These are phyloP conservation scores for Herpetomonas samuelpessoai DNA, from an alignment of 208 protist species.

Conservation along the genomic window DNA sequence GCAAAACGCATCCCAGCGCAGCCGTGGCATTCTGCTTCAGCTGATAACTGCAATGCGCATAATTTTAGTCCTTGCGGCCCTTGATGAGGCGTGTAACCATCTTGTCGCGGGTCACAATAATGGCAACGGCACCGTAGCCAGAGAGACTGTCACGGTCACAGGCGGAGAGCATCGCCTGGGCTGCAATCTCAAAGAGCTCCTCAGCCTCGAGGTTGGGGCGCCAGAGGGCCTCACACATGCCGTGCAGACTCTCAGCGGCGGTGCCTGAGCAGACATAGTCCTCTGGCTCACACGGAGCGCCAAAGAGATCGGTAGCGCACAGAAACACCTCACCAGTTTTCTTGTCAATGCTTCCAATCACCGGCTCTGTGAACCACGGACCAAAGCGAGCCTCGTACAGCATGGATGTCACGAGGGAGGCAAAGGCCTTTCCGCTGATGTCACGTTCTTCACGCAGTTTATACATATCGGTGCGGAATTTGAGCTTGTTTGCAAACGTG, in stretches of 20 bases:
- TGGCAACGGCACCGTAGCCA: conserved; percentile 96
- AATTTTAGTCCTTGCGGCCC: conserved; percentile 89
- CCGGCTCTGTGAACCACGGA: conserved; percentile 98
- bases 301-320: conserved; percentile 95
- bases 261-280: conserved; percentile 98
- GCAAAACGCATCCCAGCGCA: too few species aligned
- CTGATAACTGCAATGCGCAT: too few species aligned
- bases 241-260: conserved; percentile 95
- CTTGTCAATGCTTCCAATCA: conserved; percentile 97
- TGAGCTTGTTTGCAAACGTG: conserved; percentile 91
- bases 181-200: conserved; percentile 96
- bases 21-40: too few species aligned
- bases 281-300: conserved; percentile 90
- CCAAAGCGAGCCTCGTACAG: conserved; percentile 96
- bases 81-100: conserved; percentile 85
- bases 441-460: conserved; percentile 90
- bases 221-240: conserved; percentile 98
- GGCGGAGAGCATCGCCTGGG: conserved; percentile 94
- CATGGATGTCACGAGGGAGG: conserved; percentile 80
- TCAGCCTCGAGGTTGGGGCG: conserved; percentile 92
- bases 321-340: conserved; percentile 94
- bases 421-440: conserved; percentile 84
- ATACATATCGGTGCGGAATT: conserved; percentile 90
- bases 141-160: conserved; percentile 97
- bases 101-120: conserved; percentile 84